Conservation (phyloP, 2,329 filamentous ascomycete genomes). For the Leptoxyphium fumago region DNA sequence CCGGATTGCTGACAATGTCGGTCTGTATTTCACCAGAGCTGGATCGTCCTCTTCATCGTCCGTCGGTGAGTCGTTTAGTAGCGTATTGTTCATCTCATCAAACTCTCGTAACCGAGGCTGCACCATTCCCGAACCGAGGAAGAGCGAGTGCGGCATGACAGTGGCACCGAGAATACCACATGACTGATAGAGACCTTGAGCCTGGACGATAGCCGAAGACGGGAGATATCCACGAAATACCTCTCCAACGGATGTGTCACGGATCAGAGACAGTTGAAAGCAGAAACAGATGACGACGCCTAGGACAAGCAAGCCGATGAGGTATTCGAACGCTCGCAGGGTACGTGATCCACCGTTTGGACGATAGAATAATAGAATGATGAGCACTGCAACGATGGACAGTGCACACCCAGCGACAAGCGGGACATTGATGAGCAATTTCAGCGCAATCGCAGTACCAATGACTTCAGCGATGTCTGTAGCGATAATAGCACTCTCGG, state of each 20-base stretch:
- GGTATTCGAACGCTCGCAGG: constrained; percentile 48
- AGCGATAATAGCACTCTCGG: constrained; percentile 42
- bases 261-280: constrained; percentile 50
- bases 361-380: constrained; percentile 52
- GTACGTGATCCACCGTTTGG: constrained; percentile 39
- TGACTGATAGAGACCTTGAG: constrained; percentile 49
- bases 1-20: constrained; percentile 24
- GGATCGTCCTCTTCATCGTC: constrained; percentile 16
- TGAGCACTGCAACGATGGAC: constrained; percentile 52
- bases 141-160: constrained; percentile 56
- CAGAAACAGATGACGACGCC: constrained; percentile 57
- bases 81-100: constrained; percentile 39
- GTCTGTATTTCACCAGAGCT: constrained; percentile 20
- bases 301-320: constrained; percentile 49
- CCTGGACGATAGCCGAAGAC: constrained; percentile 42
- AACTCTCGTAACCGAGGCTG: constrained; percentile 52
- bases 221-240: constrained; percentile 54
- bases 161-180: constrained; percentile 67
- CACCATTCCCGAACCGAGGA: constrained; percentile 54
- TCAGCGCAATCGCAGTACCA: constrained; percentile 55
- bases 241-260: constrained; percentile 38
- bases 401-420: constrained; percentile 54
- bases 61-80: constrained; percentile 4
- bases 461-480: constrained; percentile 51
- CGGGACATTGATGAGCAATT: constrained; percentile 44